phyloP scores from a whole-genome alignment of 257 asterid genomes.

The Plectranthus barbatus region DNA sequence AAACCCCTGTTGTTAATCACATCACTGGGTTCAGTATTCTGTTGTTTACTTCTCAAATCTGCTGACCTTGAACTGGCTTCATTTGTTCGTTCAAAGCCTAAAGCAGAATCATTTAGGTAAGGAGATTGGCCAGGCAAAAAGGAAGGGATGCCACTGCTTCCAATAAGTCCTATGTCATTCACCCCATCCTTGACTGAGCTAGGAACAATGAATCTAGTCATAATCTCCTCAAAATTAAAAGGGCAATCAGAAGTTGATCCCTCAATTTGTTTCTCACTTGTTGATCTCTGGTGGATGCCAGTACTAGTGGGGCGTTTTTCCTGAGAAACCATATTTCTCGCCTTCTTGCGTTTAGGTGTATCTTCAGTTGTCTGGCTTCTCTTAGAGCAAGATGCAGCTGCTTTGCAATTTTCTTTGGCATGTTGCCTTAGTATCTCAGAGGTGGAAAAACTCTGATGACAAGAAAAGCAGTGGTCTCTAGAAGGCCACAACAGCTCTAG shows the following conservation, averaged over 20 bases:
- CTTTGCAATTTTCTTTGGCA: slow-evolving; percentile 42
- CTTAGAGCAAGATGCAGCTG: slow-evolving; percentile 24
- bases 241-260: slow-evolving; percentile 45
- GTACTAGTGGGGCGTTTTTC: slow-evolving; percentile 25
- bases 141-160: slow-evolving; percentile 50
- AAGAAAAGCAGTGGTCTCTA: slow-evolving; percentile 59
- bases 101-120: slow-evolving; percentile 39
- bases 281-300: slow-evolving; percentile 25
- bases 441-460: slow-evolving; percentile 60
- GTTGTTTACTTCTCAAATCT: slow-evolving; percentile 21
- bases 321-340: slow-evolving; percentile 22
- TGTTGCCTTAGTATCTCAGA: slow-evolving; percentile 50
- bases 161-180: slow-evolving; percentile 58
- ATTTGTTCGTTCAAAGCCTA: slow-evolving; percentile 23
- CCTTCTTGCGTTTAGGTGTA: slow-evolving; percentile 35
- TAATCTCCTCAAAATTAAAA: slow-evolving; percentile 65
- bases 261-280: slow-evolving; percentile 31
- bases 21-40: slow-evolving; percentile 22
- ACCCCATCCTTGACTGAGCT: slow-evolving; percentile 61
- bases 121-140: slow-evolving; percentile 33
- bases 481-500: slow-evolving; percentile 70
- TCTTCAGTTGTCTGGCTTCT: slow-evolving; percentile 37
- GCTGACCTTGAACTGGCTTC: slow-evolving; percentile 24
- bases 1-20: slow-evolving; percentile 13
- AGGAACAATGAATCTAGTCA: slow-evolving; percentile 52